A percentile compares a stretch with the other conserved stretches of the same genome.
Conservation (phyloP, 768 basidiomycete genomes). For the Lactarius vividus region DNA sequence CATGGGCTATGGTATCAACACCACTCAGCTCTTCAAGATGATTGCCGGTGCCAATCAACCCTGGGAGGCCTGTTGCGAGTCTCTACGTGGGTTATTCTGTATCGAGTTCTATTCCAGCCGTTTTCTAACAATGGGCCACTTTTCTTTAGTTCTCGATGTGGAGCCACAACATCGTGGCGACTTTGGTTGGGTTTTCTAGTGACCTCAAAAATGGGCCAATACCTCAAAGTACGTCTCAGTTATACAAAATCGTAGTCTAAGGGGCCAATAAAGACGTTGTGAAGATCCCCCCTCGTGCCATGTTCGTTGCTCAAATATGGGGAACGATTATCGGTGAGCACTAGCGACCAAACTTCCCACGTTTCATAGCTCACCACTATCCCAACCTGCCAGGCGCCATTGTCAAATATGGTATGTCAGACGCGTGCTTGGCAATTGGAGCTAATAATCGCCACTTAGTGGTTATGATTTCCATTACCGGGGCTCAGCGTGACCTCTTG, state of each 20-base stretch:
- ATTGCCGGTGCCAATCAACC: conserved; percentile 56
- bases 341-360: not conserved
- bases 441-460: conserved; percentile 33
- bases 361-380: not conserved
- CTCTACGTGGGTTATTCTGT: conserved; percentile 46
- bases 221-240: conserved; percentile 32
- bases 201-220: conserved; percentile 59
- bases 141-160: conserved; percentile 57
- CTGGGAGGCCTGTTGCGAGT: conserved; percentile 65
- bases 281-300: conserved; percentile 65
- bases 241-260: not conserved
- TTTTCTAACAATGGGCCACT: not conserved
- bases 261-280: conserved; percentile 25
- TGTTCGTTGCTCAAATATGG: conserved; percentile 63
- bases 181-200: conserved; percentile 49
- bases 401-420: conserved; percentile 38
- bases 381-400: conserved; percentile 29
- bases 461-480: conserved; percentile 57
- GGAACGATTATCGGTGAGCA: conserved; percentile 53
- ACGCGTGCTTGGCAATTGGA: conserved; percentile 28
- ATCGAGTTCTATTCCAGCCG: not conserved
- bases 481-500: conserved; percentile 52
- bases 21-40: conserved; percentile 65
- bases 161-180: conserved; percentile 59
- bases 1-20: conserved; percentile 60